Percentiles rank a stretch among this genome's conserved stretches.
phyloP scores from a whole-genome alignment of 768 basidiomycete species.

The Boletus sp. region DNA sequence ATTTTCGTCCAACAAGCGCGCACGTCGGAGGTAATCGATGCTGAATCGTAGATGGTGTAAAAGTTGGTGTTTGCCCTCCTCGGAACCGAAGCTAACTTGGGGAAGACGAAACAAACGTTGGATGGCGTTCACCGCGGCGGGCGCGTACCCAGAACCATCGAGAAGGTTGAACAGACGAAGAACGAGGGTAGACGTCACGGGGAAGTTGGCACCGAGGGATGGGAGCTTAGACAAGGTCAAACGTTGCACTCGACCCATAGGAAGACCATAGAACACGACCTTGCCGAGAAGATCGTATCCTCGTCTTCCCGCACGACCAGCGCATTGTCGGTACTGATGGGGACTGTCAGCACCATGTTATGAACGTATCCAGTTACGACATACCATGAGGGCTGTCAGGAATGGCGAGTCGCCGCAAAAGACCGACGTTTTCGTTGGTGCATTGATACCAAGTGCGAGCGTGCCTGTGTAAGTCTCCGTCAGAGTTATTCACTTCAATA shows the following conservation, averaged over 20 bases:
- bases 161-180: slow-evolving; percentile 66
- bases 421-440: slow-evolving; percentile 63
- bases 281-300: slow-evolving; percentile 70
- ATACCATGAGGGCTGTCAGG: slow-evolving; percentile 58
- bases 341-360: neutral
- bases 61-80: slow-evolving; percentile 54
- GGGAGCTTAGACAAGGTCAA: slow-evolving; percentile 64
- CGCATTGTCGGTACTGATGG: slow-evolving; percentile 65
- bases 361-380: slow-evolving; percentile 11
- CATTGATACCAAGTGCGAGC: slow-evolving; percentile 73
- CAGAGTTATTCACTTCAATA: neutral
- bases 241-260: slow-evolving; percentile 62
- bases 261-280: slow-evolving; percentile 69
- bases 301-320: slow-evolving; percentile 70
- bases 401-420: slow-evolving; percentile 64
- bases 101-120: slow-evolving; percentile 55
- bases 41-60: slow-evolving; percentile 67
- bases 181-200: slow-evolving; percentile 62
- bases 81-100: slow-evolving; percentile 55
- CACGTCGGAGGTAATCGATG: slow-evolving; percentile 66
- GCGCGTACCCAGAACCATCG: slow-evolving; percentile 54
- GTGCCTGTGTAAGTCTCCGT: slow-evolving; percentile 43
- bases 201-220: slow-evolving; percentile 61
- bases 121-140: slow-evolving; percentile 48
- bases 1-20: slow-evolving; percentile 47